phyloP scores from a whole-genome alignment of 805 yeast species.

The Dipodascus geniculatus region DNA sequence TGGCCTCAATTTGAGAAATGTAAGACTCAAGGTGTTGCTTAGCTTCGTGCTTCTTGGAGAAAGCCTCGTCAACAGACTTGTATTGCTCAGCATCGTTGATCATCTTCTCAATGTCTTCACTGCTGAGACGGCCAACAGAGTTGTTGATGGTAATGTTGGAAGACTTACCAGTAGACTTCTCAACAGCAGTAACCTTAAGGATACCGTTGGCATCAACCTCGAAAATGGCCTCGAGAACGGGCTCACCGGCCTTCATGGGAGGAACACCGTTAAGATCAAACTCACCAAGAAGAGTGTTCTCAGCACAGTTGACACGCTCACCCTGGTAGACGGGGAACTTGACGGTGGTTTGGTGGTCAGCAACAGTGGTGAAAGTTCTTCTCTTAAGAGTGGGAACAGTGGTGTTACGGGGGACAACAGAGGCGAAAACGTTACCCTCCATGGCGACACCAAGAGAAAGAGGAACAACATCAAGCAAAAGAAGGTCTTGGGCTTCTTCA shows the following conservation, averaged over 20 bases:
- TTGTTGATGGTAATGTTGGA: constrained; percentile 98
- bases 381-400: constrained; percentile 98
- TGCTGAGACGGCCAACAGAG: constrained; percentile 96
- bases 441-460: constrained; percentile 98
- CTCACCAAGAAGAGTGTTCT: constrained; percentile 96
- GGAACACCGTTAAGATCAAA: constrained; percentile 97
- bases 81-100: constrained; percentile 97
- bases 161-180: constrained; percentile 96
- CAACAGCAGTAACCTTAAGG: constrained; percentile 97
- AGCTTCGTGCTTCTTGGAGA: constrained; percentile 99
- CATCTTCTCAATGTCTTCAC: constrained; percentile 97
- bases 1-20: constrained; percentile 90
- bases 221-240: constrained; percentile 97
- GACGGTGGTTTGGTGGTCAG: constrained; percentile 97
- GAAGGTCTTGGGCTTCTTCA: constrained; percentile 89
- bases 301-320: constrained; percentile 98
- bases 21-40: constrained; percentile 98
- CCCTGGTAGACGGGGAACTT: constrained; percentile 99
- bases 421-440: constrained; percentile 98
- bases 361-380: constrained; percentile 97
- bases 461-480: constrained; percentile 95
- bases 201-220: constrained; percentile 99
- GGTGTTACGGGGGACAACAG: constrained; percentile 98
- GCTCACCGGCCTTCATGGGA: constrained; percentile 98
- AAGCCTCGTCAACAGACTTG: constrained; percentile 98